phyloP scores from a whole-genome alignment of 1,284 basidiomycete genomes.

The Tilletia walkeri region DNA sequence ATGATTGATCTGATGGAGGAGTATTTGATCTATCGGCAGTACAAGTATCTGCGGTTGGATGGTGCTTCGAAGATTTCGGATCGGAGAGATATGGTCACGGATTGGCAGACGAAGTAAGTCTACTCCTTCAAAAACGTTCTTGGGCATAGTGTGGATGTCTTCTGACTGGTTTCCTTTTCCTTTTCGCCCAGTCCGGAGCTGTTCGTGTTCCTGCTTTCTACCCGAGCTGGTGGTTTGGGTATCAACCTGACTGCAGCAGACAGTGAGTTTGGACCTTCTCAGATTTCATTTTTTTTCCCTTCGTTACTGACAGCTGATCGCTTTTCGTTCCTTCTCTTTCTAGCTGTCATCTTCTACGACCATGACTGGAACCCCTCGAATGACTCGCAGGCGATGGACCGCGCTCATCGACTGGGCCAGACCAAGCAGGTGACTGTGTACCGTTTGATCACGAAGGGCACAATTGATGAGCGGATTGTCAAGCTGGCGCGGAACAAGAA shows the following conservation, averaged over 20 bases:
- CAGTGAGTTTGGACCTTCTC: slow-evolving; percentile 15
- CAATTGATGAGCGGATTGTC: slow-evolving; percentile 97
- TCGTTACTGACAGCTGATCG: too few species aligned
- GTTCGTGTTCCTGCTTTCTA: slow-evolving; percentile 92
- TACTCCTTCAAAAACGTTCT: background rate
- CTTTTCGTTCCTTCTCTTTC: slow-evolving; percentile 53
- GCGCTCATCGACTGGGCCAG: slow-evolving; percentile 96
- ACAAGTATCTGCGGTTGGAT: slow-evolving; percentile 94
- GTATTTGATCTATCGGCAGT: slow-evolving; percentile 94
- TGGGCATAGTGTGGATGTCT: background rate
- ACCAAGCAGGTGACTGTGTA: slow-evolving; percentile 99
- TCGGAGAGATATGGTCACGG: slow-evolving; percentile 96
- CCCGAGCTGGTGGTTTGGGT: slow-evolving; percentile 92
- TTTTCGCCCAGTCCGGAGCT: slow-evolving; percentile 72
- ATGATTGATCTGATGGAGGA: slow-evolving; percentile 99
- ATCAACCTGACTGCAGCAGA: slow-evolving; percentile 94
- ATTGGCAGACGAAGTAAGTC: slow-evolving; percentile 92
- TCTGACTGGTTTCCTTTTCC: background rate
- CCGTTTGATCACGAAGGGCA: slow-evolving; percentile 90
- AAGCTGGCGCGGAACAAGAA: slow-evolving; percentile 58
- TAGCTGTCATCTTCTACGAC: slow-evolving; percentile 90
- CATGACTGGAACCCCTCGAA: slow-evolving; percentile 96
- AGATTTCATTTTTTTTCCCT: background rate
- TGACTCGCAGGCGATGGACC: slow-evolving; percentile 99
- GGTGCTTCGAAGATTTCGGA: slow-evolving; percentile 94